These are phyloP conservation scores for Amanita muscaria DNA, from an alignment of 768 basidiomycete species.

Conservation along the genomic window DNA sequence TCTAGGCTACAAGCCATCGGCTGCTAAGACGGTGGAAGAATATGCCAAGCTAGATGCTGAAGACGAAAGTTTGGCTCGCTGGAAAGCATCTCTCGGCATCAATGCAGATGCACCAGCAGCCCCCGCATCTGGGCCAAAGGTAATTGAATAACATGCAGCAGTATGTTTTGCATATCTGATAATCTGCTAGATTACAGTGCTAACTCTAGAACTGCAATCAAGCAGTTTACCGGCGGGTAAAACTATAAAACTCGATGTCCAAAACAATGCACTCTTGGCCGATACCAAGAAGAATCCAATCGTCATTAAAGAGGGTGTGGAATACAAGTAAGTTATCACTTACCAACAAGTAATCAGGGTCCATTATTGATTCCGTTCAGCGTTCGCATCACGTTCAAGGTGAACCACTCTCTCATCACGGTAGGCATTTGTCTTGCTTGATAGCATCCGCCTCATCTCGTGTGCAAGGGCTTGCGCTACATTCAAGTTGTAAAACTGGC, in stretches of 20 bases:
- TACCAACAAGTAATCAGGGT: not conserved
- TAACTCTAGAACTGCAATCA: conserved; percentile 76
- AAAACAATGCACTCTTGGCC: conserved; percentile 33
- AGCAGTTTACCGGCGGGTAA: conserved; percentile 54
- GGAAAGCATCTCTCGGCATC: conserved; percentile 93
- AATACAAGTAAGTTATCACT: conserved; percentile 65
- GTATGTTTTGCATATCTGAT: conserved; percentile 9
- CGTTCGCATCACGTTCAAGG: conserved; percentile 75
- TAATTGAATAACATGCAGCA: conserved; percentile 15
- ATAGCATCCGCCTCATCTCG: conserved; percentile 1
- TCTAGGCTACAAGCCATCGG: conserved; percentile 67
- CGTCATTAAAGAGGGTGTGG: conserved; percentile 74
- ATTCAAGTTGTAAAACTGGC: conserved; percentile 82
- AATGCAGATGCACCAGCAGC: conserved; percentile 36
- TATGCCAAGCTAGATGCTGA: conserved; percentile 79
- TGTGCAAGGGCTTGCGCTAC: conserved; percentile 65
- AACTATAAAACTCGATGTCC: conserved; percentile 61
- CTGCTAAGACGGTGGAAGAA: conserved; percentile 68
- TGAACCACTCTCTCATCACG: conserved; percentile 86
- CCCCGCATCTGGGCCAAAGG: conserved; percentile 56
- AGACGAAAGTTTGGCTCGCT: conserved; percentile 89
- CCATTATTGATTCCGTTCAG: conserved; percentile 26
- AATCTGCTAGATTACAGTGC: conserved; percentile 51
- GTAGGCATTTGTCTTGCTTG: conserved; percentile 28
- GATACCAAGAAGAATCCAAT: conserved; percentile 73